Evolutionary conservation across 495 filamentous ascomycete genomes (phyloP), one percentile per base, ranked within the genome.

Genomic region (Pseudevernia furfuracea): DNA sequence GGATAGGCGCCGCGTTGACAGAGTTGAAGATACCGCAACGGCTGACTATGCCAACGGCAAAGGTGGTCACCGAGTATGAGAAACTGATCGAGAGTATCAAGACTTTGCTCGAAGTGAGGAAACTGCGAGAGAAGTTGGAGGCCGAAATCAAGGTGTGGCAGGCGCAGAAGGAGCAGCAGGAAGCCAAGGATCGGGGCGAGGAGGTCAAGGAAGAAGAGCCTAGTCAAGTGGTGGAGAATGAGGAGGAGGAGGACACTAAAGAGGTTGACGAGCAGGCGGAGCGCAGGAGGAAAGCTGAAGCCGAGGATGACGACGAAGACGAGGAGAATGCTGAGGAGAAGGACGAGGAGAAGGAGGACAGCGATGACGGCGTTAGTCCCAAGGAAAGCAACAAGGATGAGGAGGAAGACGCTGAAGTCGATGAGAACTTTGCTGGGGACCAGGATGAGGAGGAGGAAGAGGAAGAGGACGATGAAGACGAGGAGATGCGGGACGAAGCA

Each of bases 51-150:
- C 92, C 93, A 1, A 97, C 95, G 1, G 83, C 84, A 23, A 82
- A 81, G 1, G 90, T 96, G 1, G 86, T 87, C 52, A 86, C 85
- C 69, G 85, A 85, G 67, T 96, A 92, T 71, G 94, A 97, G 75
- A 78, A 81, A 61, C 79, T 98, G 43, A 86, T 96, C 64, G 78
- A 76, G 32, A 83, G 84, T 21, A 90, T 98, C 53, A 84, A 86
- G 39, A 72, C 82, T 17, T 75, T 98, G 23, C 80, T 98, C 2
- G 94, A 98, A 67, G 79, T 88, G 15, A 79, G 90, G 62, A 97
- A 96, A 76, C 74, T 91, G 14, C 77, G 81, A 8, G 94, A 98
- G 74, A 96, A 95, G 75, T 76, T 96, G 1, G 89, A 92, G 60
- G 85, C 84, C 17, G 94, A 98, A 76, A 84, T 95, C 60, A 84